phyloP scores from a whole-genome alignment of 2,329 filamentous ascomycete species.

The Sclerotinia nivalis region DNA sequence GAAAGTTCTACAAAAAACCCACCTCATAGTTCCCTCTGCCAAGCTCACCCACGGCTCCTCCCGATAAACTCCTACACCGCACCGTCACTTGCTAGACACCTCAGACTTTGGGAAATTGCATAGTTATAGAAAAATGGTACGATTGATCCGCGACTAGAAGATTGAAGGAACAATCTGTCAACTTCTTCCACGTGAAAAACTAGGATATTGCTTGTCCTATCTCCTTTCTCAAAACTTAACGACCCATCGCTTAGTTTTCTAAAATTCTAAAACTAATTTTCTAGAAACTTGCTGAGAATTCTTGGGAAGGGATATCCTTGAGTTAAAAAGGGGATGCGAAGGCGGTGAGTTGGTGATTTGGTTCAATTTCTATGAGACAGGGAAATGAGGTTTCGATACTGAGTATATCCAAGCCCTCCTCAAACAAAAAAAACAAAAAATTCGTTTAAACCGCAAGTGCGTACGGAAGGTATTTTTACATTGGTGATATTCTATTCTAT shows the following conservation, averaged over 20 bases:
- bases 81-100: not conserved
- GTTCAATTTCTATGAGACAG: not conserved
- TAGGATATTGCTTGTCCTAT: slow-evolving; percentile 2
- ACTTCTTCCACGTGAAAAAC: slow-evolving; percentile 4
- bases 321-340: not conserved
- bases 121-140: not conserved
- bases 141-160: slow-evolving; percentile 15
- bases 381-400: not conserved
- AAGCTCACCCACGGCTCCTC: slow-evolving; percentile 12
- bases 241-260: not conserved
- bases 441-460: not conserved
- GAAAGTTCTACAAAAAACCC: not conserved
- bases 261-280: not conserved
- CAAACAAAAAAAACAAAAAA: not conserved
- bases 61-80: not conserved
- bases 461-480: not conserved
- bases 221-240: not conserved
- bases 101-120: slow-evolving; percentile 11
- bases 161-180: slow-evolving; percentile 19
- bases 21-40: not conserved
- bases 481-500: not conserved
- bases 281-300: slow-evolving; percentile 2
- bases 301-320: slow-evolving; percentile 2
- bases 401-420: not conserved
- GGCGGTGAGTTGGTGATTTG: slow-evolving; percentile 2